Base-by-base conservation (phyloP, 345 rosid species). In the Schrenkiella parvula region DNA sequence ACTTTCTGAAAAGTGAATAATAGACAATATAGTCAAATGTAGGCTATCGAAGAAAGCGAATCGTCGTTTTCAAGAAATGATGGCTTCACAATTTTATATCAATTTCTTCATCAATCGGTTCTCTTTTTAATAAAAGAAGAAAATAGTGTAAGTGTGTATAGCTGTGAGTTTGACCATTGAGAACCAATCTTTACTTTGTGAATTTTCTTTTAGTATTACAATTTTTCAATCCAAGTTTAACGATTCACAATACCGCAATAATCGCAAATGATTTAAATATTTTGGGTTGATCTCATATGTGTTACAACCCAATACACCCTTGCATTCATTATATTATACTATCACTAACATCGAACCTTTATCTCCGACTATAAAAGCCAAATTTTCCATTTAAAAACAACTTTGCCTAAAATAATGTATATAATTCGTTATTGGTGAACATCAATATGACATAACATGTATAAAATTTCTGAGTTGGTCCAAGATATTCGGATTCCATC, bases 121-220 rank as follows among this genome's bases (percentile, higher is more conserved):
- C 43, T 26, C 31, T 25, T 61, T 61, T 52, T 34, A 53, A 29
- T 34, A 62, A 70, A 19, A 3, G 32, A 23, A n/a, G 13, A 34
- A 21, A 10, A 25, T 2, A 14, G 25, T 31, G 44, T n/a, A 5
- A 21, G 55, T 23, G 17, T 23, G 17, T 67, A 7, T 53, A 72
- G 77, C 78, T 66, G 60, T 73, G 67, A n/a, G 43, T 73, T 73
- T 73, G 72, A 74, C 78, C 67, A 66, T 28, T 66, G 13, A 10
- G 35, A 73, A 48, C 72, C 72, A 47, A 57, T 57, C 78, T 66
- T 66, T 48, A 37, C 59, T 64, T 64, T 5, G 58, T 34, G 47
- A 43, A 10, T 54, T 61, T 44, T n/a, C n/a, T n/a, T n/a, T n/a
- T n/a, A n/a, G n/a, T n/a, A n/a, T 34, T 15, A 9, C 2, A 5